Base-by-base conservation (phyloP, 495 filamentous ascomycete genomes). In the Trichodelitschia bisporula region DNA sequence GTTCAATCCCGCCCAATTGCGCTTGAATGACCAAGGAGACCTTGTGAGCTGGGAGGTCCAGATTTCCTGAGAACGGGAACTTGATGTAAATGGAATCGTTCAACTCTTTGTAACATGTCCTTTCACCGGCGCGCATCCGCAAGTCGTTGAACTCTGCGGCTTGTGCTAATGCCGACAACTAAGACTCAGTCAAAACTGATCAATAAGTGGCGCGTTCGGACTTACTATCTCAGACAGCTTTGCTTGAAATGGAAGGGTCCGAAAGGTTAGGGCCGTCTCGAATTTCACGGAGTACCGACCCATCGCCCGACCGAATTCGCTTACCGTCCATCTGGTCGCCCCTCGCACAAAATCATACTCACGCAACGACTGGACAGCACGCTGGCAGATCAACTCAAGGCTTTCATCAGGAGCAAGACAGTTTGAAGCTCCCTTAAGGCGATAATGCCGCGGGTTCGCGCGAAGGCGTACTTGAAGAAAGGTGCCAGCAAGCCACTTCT, bases 251-350 rank as follows among this genome's bases (percentile, higher is more conserved):
- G 63, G 59, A 31, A 97, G 52, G 2, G 54, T 53, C 15, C 92
- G 46, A 2, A 93, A 46, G 1, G 57, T 49, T 40, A 71, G 75
- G 82, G 95, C 95, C 0, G 83, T 92, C 26, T 74, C 61, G 40
- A 89, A 90, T n/a, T 69, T 66, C 2, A 97, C 55, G 54, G 82
- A 92, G 45, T 92, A 93, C 31, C 69, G 70, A 21, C 86, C 78
- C 86, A 97, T 97, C 1, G 78, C 75, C 33, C 78, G 60, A 1
- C 86, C 86, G 41, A 74, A 80, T 31, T 71, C 64, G 1, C 80
- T 90, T 18, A 69, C 70, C 29, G 51, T 57, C 21, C 91, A 59
- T 6, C 30, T 40, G 36, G 46, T 2, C 54, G 23, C 32, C 0
- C 28, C 18, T 6, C 26, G 56, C 15, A 90, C 58, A 8, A 93